Evolutionary conservation across 23 red algal genomes (phyloP), one percentile per base, ranked within the genome.

Genomic region (Gracilaria caudata): DNA sequence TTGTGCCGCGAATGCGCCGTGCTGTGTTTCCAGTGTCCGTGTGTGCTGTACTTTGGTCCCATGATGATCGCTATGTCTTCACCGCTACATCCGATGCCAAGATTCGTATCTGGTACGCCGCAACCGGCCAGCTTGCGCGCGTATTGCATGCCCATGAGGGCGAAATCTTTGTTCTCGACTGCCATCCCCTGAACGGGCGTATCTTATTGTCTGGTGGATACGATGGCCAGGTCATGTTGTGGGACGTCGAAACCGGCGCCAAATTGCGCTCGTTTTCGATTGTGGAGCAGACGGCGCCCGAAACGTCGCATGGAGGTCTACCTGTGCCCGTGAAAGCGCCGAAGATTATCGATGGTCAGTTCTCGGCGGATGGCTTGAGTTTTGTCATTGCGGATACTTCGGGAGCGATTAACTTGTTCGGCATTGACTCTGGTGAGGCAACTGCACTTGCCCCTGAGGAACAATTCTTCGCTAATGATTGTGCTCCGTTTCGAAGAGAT

Each of bases 391-490:
- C 94, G 24, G 94, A 97, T 44, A 91, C 82, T 32, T 92, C 85
- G 21, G 94, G 94, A 14, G 89, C 89, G 34, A 64, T 93, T 56
- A 90, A 66, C 34, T 30, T 97, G 26, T 91, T 87, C 71, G 84
- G 81, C 29, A 57, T 78, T 20, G 84, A 80, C 49, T 85, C 80
- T 21, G 68, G 82, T 37, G 94, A 87, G 55, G 58, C 73, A 19
- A 94, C 73, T 56, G 83, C 82, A 9, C 44, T 90, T 37, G 94
- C 94, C 8, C 94, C 94, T 11, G 84, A 90, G 72, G 86, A 97
- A 81, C 94, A 97, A 72, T 97, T 97, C 77, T 97, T 97, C 55
- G 51, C 85, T 8, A 56, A 51, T 51, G 94, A 97, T 44, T 79
- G 54, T 34, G 17, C 77, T 29, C 65, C 87, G 19, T 71, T 77